Evolutionary conservation across 495 filamentous ascomycete genomes (phyloP).

Genomic region (Hyaloscypha finlandica): DNA sequence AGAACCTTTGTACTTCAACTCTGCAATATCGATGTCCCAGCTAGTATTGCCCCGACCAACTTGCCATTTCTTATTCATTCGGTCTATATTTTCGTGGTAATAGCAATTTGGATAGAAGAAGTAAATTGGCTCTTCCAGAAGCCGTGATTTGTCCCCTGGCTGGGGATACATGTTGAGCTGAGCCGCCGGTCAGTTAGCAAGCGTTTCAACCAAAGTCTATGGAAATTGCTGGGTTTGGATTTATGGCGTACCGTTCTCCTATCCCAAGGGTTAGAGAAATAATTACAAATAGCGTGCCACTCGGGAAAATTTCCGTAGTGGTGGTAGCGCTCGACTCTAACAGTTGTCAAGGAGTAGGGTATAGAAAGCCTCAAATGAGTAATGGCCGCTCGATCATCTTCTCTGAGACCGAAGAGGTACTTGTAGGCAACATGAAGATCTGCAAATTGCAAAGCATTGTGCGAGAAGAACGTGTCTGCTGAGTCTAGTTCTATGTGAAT

Average conservation of each 20-base stretch:
- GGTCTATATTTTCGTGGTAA: conserved; percentile 66
- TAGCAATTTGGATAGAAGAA: not conserved
- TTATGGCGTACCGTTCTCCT: conserved; percentile 8
- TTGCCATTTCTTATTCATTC: conserved; percentile 75
- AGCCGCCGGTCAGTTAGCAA: not conserved
- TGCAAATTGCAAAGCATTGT: conserved; percentile 22
- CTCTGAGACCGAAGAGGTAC: conserved; percentile 13
- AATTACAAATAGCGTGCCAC: conserved; percentile 19
- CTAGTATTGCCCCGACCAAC: conserved; percentile 62
- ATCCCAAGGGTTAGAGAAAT: conserved; percentile 23
- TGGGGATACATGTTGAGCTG: conserved; percentile 15
- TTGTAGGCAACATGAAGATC: conserved; percentile 15
- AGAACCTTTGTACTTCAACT: conserved; percentile 12
- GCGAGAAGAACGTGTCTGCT: not conserved
- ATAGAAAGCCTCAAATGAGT: conserved; percentile 13
- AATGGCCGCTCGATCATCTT: conserved; percentile 12
- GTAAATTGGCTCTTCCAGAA: conserved; percentile 12
- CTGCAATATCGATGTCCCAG: conserved; percentile 42
- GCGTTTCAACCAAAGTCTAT: not conserved
- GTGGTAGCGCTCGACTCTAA: too few relatives aligned
- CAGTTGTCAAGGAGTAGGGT: not conserved
- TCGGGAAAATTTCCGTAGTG: not conserved
- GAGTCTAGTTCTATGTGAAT: conserved; percentile 10
- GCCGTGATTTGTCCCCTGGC: not conserved
- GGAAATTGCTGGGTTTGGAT: not conserved